These are phyloP conservation scores for Gnetum montanum DNA, from an alignment of 75 land plant genomes.

Conservation along the genomic window DNA sequence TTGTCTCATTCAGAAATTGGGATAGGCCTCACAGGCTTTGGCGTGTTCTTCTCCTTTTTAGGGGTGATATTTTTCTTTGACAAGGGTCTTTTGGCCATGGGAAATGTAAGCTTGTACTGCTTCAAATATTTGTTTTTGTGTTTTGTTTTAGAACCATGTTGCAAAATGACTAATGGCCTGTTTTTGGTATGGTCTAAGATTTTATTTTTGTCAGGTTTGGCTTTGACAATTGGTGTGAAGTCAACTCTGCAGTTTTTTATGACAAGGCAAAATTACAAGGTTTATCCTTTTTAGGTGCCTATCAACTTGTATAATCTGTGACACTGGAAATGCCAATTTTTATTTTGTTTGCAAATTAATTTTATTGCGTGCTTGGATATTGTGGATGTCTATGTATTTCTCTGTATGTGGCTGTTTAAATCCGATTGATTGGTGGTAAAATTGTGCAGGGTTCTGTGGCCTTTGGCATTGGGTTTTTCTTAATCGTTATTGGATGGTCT, in stretches of 20 bases:
- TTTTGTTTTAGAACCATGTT: neutral
- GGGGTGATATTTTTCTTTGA: slow-evolving; percentile 88
- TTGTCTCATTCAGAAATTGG: slow-evolving; percentile 66
- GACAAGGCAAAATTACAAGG: slow-evolving; percentile 77
- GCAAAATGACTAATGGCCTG: neutral
- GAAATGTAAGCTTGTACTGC: slow-evolving; percentile 63
- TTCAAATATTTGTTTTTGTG: neutral
- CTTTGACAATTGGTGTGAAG: slow-evolving; percentile 82
- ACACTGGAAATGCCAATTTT: too few species aligned
- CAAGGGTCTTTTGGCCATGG: slow-evolving; percentile 91
- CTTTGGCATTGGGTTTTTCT: slow-evolving; percentile 27
- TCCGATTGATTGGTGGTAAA: too few species aligned
- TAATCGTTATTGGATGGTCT: slow-evolving; percentile 39
- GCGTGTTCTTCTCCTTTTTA: slow-evolving; percentile 76
- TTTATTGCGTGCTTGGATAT: too few species aligned
- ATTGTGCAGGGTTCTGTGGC: slow-evolving; percentile 42
- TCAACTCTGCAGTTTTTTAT: slow-evolving; percentile 82
- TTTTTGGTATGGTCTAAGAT: slow-evolving; percentile 38
- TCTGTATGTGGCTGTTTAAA: too few species aligned
- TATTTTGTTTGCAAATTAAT: too few species aligned
- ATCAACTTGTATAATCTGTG: too few species aligned
- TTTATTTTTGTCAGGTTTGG: slow-evolving; percentile 80
- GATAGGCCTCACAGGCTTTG: slow-evolving; percentile 86
- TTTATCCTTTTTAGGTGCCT: neutral
- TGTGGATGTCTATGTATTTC: too few species aligned